phyloP scores from a whole-genome alignment of 2,329 filamentous ascomycete genomes.

The Cercospora sp. region DNA sequence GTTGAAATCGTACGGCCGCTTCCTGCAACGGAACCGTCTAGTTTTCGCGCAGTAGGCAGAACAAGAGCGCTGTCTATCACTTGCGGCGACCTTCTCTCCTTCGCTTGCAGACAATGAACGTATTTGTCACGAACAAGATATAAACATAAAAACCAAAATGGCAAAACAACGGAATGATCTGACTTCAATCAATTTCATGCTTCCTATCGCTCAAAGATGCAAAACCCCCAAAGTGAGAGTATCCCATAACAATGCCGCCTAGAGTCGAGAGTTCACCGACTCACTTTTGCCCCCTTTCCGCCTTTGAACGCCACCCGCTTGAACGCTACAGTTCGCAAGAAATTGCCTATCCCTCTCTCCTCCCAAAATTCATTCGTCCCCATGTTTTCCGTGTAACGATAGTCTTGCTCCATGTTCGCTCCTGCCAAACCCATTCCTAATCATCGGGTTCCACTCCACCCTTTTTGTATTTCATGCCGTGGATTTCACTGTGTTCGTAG shows the following conservation, averaged over 20 bases:
- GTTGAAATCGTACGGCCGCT: background rate
- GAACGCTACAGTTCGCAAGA: constrained; percentile 12
- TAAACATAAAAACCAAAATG: background rate
- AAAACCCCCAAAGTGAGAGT: background rate
- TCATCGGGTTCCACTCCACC: constrained; percentile 31
- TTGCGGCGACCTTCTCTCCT: background rate
- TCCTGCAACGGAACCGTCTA: background rate
- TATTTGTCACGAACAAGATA: background rate
- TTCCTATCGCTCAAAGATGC: background rate
- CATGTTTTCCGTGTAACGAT: background rate
- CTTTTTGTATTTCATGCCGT: constrained; percentile 34
- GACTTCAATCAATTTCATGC: background rate
- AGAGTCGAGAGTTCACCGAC: background rate
- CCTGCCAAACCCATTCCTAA: constrained; percentile 10
- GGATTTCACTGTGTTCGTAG: constrained; percentile 33
- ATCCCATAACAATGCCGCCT: background rate
- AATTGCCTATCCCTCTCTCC: background rate
- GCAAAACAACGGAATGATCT: background rate
- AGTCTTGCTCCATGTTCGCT: background rate
- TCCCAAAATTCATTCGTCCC: background rate
- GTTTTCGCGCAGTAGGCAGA: background rate
- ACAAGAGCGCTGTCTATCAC: background rate
- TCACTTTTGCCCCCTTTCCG: background rate
- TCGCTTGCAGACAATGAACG: background rate
- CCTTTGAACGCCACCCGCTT: constrained; percentile 9